phyloP scores from a whole-genome alignment of 2,329 filamentous ascomycete genomes.

The Cladophialophora psammophila region DNA sequence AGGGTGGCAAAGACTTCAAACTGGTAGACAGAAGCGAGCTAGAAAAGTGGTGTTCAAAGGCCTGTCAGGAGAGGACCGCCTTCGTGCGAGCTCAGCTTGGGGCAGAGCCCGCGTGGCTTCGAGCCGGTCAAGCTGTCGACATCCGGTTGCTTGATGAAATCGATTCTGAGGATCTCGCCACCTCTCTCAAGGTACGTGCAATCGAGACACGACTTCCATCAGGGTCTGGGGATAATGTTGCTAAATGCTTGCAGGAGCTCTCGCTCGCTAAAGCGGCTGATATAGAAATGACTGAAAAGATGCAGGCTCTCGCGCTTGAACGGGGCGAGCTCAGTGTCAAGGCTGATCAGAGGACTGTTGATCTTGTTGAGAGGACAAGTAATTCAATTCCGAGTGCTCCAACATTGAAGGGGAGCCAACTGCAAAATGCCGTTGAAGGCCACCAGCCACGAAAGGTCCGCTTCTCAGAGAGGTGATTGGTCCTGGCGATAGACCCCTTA shows the following conservation, averaged over 20 bases:
- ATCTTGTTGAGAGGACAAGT: constrained; percentile 26
- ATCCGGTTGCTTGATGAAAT: constrained; percentile 73
- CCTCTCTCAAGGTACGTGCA: constrained; percentile 30
- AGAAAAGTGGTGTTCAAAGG: constrained; percentile 85
- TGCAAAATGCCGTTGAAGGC: constrained; percentile 29
- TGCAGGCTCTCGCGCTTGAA: constrained; percentile 62
- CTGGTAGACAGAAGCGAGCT: constrained; percentile 76
- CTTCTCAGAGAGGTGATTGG: constrained; percentile 19
- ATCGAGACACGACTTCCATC: background rate
- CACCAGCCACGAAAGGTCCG: constrained; percentile 33
- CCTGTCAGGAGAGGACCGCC: constrained; percentile 79
- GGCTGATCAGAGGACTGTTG: constrained; percentile 15
- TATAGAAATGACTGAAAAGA: constrained; percentile 44
- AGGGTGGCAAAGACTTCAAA: constrained; percentile 64
- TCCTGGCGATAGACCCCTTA: background rate
- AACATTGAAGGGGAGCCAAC: constrained; percentile 23
- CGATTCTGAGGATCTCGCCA: constrained; percentile 21
- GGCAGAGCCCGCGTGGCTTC: constrained; percentile 85
- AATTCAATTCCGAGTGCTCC: constrained; percentile 24
- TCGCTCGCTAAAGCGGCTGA: constrained; percentile 37
- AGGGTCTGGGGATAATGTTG: background rate
- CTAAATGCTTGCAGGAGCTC: constrained; percentile 24
- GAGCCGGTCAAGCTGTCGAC: constrained; percentile 64
- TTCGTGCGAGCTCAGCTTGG: constrained; percentile 89
- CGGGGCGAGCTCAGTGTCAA: constrained; percentile 47